Percentiles rank a stretch among this genome's conserved stretches.
These are phyloP conservation scores for Lactuca sativa DNA, from an alignment of 129 eudicot species.

Conservation along the genomic window DNA sequence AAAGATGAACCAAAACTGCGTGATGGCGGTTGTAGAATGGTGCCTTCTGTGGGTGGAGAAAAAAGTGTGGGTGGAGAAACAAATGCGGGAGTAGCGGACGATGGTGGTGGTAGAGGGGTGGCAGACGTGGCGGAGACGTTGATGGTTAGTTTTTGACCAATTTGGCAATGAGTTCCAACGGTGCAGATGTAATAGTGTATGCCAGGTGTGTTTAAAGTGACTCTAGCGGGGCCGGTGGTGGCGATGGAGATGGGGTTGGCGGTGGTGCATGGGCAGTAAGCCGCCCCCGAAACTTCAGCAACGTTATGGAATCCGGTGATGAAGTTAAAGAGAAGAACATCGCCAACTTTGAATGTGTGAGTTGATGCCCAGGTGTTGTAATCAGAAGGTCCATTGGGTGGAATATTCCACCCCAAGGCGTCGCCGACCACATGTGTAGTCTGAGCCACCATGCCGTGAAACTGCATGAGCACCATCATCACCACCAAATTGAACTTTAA, in stretches of 20 bases:
- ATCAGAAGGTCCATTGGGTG: slow-evolving; percentile 30
- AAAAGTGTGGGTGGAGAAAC: neutral
- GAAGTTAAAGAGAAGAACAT: no score
- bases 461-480: neutral
- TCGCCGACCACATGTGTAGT: slow-evolving; percentile 38
- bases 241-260: no score
- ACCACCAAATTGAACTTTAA: neutral
- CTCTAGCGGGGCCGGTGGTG: no score
- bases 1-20: slow-evolving; percentile 23
- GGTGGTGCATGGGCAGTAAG: no score
- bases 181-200: no score
- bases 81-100: neutral
- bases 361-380: slow-evolving; percentile 52
- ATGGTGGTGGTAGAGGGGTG: slow-evolving; percentile 1
- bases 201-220: no score
- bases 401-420: slow-evolving; percentile 46
- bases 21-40: slow-evolving; percentile 9
- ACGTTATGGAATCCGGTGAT: no score
- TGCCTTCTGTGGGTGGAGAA: slow-evolving; percentile 12
- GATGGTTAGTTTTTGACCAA: slow-evolving; percentile 7
- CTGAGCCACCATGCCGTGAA: slow-evolving; percentile 7
- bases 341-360: slow-evolving; percentile 1
- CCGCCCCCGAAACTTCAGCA: no score
- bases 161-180: no score
- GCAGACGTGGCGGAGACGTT: slow-evolving; percentile 21